Evolutionary conservation across 2,329 filamentous ascomycete genomes (phyloP), one percentile per base, ranked within the genome.

Genomic region (Cercospora beticola): DNA sequence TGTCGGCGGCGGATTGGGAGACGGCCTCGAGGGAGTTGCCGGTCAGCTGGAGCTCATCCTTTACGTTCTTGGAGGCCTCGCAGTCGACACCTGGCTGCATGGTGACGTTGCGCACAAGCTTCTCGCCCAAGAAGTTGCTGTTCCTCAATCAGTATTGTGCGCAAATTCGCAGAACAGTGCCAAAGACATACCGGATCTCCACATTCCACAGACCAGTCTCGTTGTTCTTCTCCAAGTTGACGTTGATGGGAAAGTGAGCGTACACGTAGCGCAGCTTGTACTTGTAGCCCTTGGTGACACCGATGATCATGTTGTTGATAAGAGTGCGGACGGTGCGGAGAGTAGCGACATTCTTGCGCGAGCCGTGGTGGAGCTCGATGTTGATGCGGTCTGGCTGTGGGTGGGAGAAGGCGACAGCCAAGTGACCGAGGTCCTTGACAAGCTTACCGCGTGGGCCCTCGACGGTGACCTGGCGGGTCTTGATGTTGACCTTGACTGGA

Each of bases 251-350:
- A 83, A 99, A 99, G 91, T 99, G 95, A 83, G 95, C 95, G 85
- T 99, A 99, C 85, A 99, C 95, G 88, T 99, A 99, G 81, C 96
- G 93, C 94, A 99, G 98, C 92, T 99, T 99, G 92, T 99, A 99
- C 88, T 96, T 96, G 92, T 91, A 99, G 78, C 95, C 95, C 88
- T 94, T 97, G 83, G 95, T 99, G 77, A 99, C 95, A 84, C 95
- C 95, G 80, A 94, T 90, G 85, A 99, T 92, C 86, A 99, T 84
- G 91, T 99, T 99, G 89, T 96, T 92, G 89, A 99, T 97, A 85
- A 98, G 85, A 76, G 94, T 94, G 82, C 93, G 93, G 86, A 99
- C 95, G 81, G 95, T 99, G 80, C 95, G 93, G 85, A 99, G 93
- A 78, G 94, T 92, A 81, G 95, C 95, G 82, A 99, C 92, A 83